These are phyloP conservation scores for Chlamydomonas sp. DNA, from an alignment of 139 green algal genomes.

Conservation along the genomic window DNA sequence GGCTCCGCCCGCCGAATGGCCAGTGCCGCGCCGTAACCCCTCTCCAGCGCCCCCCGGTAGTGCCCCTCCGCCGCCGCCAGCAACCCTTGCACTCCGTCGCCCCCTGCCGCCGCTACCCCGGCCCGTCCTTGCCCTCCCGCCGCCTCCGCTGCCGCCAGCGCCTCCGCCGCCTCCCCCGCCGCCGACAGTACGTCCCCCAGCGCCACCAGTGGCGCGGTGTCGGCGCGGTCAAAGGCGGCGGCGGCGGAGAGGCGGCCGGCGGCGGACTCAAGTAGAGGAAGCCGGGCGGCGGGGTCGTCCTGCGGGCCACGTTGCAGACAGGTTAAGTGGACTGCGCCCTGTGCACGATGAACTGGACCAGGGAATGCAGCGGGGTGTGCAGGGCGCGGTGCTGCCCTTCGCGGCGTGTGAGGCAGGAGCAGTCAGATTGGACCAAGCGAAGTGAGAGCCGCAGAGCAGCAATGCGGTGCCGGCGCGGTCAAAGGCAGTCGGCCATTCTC, in stretches of 20 bases:
- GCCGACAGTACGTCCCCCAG: constrained; percentile 74
- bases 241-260: constrained; percentile 51
- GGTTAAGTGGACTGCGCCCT: no score
- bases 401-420: no score
- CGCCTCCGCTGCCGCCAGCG: not conserved
- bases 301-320: no score
- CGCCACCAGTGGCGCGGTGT: constrained; percentile 64
- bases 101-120: not conserved
- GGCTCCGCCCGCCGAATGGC: constrained; percentile 51
- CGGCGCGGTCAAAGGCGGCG: constrained; percentile 63
- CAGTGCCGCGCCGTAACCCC: constrained; percentile 76
- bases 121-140: not conserved
- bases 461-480: no score
- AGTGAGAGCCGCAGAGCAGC: no score
- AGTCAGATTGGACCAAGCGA: no score
- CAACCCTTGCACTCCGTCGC: not conserved
- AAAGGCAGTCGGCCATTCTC: no score
- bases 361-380: no score
- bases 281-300: constrained; percentile 31
- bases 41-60: constrained; percentile 52
- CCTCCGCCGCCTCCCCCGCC: constrained; percentile 55
- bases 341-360: no score
- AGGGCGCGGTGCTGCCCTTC: no score
- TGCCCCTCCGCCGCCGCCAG: not conserved
- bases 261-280: constrained; percentile 63